Evolutionary conservation across 2,329 filamentous ascomycete genomes (phyloP).

Genomic region (Colletotrichum viniferum): DNA sequence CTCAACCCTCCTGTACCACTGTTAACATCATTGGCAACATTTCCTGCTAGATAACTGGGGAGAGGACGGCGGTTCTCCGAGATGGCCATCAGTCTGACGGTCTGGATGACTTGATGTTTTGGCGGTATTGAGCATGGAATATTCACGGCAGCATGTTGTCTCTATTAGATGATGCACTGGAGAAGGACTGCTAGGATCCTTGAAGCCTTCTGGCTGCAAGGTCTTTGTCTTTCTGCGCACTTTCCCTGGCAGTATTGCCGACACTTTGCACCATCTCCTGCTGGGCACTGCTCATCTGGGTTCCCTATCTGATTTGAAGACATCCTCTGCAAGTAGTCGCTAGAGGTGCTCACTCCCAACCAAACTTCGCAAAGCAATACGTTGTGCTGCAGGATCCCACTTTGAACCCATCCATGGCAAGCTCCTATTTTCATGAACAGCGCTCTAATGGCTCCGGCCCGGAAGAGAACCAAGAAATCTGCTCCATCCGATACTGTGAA

Average conservation of each 20-base stretch:
- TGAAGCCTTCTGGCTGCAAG: not conserved
- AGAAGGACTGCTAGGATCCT: not conserved
- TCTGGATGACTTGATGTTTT: not conserved
- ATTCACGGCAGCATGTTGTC: not conserved
- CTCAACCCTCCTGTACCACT: too few species aligned
- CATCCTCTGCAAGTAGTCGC: not conserved
- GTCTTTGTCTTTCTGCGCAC: not conserved
- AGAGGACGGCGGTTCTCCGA: not conserved
- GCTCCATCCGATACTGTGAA: too few species aligned
- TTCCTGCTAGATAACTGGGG: not conserved
- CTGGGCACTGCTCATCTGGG: not conserved
- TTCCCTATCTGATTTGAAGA: not conserved
- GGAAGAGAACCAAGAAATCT: too few species aligned
- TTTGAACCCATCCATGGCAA: not conserved
- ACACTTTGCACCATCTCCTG: not conserved
- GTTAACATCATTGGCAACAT: too few species aligned
- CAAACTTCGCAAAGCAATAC: not conserved
- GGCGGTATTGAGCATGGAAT: not conserved
- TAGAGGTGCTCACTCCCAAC: not conserved
- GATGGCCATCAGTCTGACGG: not conserved
- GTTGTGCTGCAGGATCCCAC: not conserved
- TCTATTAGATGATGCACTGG: not conserved
- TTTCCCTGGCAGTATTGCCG: not conserved
- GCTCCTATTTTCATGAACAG: too few species aligned
- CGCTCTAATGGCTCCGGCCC: too few species aligned